phyloP scores from a whole-genome alignment of 768 basidiomycete species.

The Leccinum variicolor region DNA sequence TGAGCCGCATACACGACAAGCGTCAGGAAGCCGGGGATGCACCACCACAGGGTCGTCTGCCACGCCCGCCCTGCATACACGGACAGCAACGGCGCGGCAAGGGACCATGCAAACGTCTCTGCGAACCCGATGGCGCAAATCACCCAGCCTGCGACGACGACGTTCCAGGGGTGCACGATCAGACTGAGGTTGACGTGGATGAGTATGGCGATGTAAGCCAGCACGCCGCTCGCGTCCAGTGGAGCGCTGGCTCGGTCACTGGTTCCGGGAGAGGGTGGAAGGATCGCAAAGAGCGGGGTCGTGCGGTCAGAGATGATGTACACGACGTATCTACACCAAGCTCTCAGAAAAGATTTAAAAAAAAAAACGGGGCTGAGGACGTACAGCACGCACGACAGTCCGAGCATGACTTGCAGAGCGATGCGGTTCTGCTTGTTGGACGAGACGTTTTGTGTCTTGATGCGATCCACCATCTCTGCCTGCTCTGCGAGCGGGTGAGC shows the following conservation, averaged over 20 bases:
- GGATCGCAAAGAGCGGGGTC: conserved; percentile 48
- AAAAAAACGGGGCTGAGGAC: conserved; percentile 11
- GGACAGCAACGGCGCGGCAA: conserved; percentile 47
- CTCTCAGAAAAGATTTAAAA: conserved; percentile 10
- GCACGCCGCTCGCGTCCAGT: conserved; percentile 43
- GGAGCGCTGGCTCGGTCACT: conserved; percentile 21
- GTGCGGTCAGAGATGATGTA: conserved; percentile 41
- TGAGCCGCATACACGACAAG: conserved; percentile 45
- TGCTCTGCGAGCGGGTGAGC: conserved; percentile 46
- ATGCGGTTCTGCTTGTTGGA: conserved; percentile 42
- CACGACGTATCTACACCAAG: conserved; percentile 41
- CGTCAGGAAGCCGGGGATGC: conserved; percentile 39
- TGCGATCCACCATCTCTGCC: conserved; percentile 48
- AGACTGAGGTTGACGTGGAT: conserved; percentile 49
- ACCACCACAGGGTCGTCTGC: conserved; percentile 57
- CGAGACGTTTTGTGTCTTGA: conserved; percentile 43
- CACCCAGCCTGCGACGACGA: conserved; percentile 22
- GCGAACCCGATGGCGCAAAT: conserved; percentile 32
- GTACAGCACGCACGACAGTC: conserved; percentile 46
- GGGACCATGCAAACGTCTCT: conserved; percentile 37
- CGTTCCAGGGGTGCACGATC: conserved; percentile 37
- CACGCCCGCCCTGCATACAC: conserved; percentile 47
- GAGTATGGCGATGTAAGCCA: conserved; percentile 47
- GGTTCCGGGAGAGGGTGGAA: conserved; percentile 29
- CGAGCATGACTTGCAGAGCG: conserved; percentile 40